Evolutionary conservation across 83 land plant genomes (phyloP).

Genomic region (Thuja plicata): DNA sequence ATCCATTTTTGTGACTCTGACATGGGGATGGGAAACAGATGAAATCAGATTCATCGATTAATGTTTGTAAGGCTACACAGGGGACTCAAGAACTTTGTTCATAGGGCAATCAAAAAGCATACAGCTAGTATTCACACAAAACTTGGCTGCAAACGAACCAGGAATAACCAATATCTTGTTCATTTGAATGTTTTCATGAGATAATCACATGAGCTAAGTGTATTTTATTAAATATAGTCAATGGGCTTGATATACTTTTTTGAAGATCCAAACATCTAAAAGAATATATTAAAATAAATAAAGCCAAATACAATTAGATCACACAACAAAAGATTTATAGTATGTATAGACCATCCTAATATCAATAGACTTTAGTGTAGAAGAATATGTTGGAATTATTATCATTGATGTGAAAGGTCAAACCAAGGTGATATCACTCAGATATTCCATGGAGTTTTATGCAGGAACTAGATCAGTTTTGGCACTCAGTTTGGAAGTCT

Average conservation of each 20-base stretch:
- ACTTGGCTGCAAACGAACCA: neutral
- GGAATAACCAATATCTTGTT: neutral
- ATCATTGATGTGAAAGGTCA: no score
- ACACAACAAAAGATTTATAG: neutral
- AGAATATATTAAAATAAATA: no score
- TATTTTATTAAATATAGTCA: neutral
- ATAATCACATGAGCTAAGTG: neutral
- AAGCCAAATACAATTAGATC: neutral
- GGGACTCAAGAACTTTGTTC: neutral
- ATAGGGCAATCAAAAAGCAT: neutral
- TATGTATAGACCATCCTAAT: neutral
- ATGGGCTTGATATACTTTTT: no score
- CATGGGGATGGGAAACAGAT: neutral
- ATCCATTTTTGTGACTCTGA: neutral
- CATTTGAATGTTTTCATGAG: neutral
- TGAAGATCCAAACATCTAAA: neutral
- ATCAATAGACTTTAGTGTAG: neutral
- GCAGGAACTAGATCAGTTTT: no score
- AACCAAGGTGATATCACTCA: no score
- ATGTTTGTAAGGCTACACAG: neutral
- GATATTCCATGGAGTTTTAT: no score
- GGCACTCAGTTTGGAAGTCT: no score
- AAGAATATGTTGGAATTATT: no score
- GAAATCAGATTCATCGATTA: neutral
- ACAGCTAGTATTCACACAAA: neutral